Base-by-base conservation (phyloP, 768 basidiomycete species). In the Phylloporus sp. region DNA sequence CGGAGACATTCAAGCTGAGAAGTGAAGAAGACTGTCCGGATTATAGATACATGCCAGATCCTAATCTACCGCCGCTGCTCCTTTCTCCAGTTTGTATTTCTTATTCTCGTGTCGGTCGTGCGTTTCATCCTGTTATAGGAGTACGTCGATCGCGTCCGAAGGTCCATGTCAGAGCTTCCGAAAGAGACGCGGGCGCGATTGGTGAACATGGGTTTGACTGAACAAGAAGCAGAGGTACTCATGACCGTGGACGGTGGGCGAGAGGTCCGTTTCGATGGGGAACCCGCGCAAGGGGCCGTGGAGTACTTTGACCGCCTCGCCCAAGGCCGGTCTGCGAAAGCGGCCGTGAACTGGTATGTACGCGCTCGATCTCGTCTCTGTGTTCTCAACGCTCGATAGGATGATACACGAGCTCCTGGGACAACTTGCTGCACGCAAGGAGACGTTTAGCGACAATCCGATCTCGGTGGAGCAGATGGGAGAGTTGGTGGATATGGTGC, bases 1-100 rank as follows among this genome's bases (percentile, higher is more conserved):
- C 84, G 26, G 78, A 86, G 61, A 98, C 96, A 1, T 93, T 81
- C 67, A 77, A 73, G 26, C 67, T 98, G 33, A 76, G 96, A 33
- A 82, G 80, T 37, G 98, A 99, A 67, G 96, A 96, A 57, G 88
- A 93, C 55, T 86, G 92, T 0, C 91, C 89, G 1, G 96, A 99
- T 64, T 99, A 98, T 64, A 79, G 89, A 15, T 98, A 97, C 69
- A 95, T 99, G 90, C 96, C 96, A 0, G 96, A 99, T 63, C 84
- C 91, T 0, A 97, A 98, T 63, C 69, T 98, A 1, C 91, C 92
- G 1, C 78, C 82, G 0, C 69, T 97, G 6, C 59, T 79, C 26
- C 58, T 88, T 7, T 74, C 75, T 46, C 62, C 78, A 49, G 82
- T 79, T 48, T 15, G 54, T 57, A 56, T 52, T 39, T 14, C 35